Evolutionary conservation across 495 filamentous ascomycete species (phyloP).

Genomic region (Trichoderma virens): DNA sequence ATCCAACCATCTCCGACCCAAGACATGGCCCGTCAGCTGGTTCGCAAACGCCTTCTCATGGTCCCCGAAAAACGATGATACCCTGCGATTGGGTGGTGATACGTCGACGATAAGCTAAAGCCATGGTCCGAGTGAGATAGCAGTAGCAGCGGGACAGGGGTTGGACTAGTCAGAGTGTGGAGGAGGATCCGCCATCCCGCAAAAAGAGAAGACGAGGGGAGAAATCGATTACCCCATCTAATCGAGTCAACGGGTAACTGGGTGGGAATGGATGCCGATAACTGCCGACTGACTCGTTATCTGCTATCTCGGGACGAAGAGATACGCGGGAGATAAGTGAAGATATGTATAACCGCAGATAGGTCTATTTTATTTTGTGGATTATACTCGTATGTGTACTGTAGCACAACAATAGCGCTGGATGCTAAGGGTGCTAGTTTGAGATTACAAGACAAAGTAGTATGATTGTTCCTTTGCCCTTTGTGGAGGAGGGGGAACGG

Average conservation of each 20-base stretch:
- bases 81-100: neutral
- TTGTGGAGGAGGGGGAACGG: too few relatives aligned
- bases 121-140: neutral
- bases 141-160: neutral
- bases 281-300: neutral
- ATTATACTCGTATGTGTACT: too few relatives aligned
- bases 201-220: neutral
- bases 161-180: neutral
- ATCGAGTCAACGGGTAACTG: neutral
- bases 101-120: neutral
- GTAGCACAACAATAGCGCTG: too few relatives aligned
- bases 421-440: too few relatives aligned
- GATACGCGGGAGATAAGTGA: neutral
- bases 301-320: neutral
- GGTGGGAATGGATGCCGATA: neutral
- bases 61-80: neutral
- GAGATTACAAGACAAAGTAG: too few relatives aligned
- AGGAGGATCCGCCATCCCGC: conserved; percentile 7
- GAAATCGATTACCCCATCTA: conserved; percentile 1
- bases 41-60: too few relatives aligned
- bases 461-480: too few relatives aligned
- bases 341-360: neutral
- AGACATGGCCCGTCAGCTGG: too few relatives aligned
- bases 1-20: too few relatives aligned
- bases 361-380: too few relatives aligned